A percentile compares a stretch with the other conserved stretches of the same genome.
These are phyloP conservation scores for Prunus yedoensis DNA, from an alignment of 331 rosid species.

Conservation along the genomic window DNA sequence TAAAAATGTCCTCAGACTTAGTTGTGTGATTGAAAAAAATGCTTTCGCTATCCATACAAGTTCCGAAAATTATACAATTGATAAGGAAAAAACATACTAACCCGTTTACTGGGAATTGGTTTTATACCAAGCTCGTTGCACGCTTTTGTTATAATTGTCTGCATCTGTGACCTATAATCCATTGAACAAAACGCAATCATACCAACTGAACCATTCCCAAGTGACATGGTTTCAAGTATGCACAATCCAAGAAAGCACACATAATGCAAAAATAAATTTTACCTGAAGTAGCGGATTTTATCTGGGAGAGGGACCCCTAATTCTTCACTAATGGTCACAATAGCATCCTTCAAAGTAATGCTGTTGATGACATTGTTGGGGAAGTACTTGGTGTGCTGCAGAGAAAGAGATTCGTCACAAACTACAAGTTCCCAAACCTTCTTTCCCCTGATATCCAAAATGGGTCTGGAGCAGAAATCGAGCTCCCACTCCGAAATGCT, in stretches of 20 bases:
- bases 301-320: conserved; percentile 67
- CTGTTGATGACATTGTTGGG: conserved; percentile 92
- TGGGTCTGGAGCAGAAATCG: conserved; percentile 93
- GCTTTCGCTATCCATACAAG: not conserved
- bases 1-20: no score
- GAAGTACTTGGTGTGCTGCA: conserved; percentile 81
- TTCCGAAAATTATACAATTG: not conserved
- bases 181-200: not conserved
- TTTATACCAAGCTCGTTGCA: conserved; percentile 80
- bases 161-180: conserved; percentile 82
- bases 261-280: not conserved
- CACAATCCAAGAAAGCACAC: not conserved
- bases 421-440: conserved; percentile 93
- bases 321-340: conserved; percentile 52
- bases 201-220: not conserved
- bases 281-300: conserved; percentile 91
- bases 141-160: conserved; percentile 88
- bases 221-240: not conserved
- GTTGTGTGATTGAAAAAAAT: no score
- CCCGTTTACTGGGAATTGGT: conserved; percentile 90
- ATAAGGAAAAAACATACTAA: conserved; percentile 27
- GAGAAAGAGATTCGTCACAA: conserved; percentile 73
- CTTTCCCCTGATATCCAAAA: conserved; percentile 84
- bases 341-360: conserved; percentile 76
- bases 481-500: conserved; percentile 75